These are phyloP conservation scores for Phytophthora nicotianae DNA, from an alignment of 352 stramenopile species.

Conservation along the genomic window DNA sequence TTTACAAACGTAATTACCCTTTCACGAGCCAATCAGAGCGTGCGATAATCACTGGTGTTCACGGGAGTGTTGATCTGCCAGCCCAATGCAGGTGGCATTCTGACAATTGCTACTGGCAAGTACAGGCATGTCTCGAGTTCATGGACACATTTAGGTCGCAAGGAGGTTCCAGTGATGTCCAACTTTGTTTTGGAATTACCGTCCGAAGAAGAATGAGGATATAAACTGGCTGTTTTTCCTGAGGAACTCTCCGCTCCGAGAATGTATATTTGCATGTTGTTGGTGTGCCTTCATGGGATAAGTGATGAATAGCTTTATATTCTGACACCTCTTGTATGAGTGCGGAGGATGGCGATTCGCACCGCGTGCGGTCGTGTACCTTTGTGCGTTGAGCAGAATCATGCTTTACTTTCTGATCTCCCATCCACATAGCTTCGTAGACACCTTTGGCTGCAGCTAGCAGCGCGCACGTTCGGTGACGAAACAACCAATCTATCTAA, in stretches of 20 bases:
- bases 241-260: constrained; percentile 57
- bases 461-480: constrained; percentile 58
- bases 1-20: constrained; percentile 33
- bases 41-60: constrained; percentile 25
- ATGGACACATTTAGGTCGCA: constrained; percentile 1
- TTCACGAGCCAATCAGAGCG: constrained; percentile 14
- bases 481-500: constrained; percentile 75
- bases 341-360: constrained; percentile 49
- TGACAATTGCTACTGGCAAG: constrained; percentile 21
- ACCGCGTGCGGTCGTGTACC: constrained; percentile 64
- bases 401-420: constrained; percentile 78
- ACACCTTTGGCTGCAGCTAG: background rate
- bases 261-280: constrained; percentile 17
- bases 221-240: constrained; percentile 88
- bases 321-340: constrained; percentile 93
- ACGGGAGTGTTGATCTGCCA: background rate
- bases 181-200: constrained; percentile 90
- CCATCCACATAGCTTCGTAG: constrained; percentile 6
- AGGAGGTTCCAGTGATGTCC: constrained; percentile 79
- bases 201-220: constrained; percentile 84
- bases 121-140: background rate
- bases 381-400: constrained; percentile 78
- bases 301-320: constrained; percentile 91
- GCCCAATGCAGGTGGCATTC: constrained; percentile 11
- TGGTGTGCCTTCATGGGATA: constrained; percentile 27